Evolutionary conservation across 148 eudicot genomes (phyloP).

Genomic region (Silene conica): DNA sequence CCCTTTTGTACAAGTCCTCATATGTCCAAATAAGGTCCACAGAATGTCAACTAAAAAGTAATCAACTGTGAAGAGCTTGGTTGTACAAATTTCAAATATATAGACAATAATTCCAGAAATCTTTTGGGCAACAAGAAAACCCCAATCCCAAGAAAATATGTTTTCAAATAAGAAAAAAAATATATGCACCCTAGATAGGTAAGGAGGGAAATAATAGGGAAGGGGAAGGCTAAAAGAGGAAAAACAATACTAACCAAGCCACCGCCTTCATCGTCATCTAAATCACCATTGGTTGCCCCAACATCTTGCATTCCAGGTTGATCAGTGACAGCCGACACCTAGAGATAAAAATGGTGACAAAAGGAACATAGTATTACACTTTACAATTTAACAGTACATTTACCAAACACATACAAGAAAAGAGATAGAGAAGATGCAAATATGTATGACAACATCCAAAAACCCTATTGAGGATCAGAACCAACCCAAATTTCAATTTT

Average conservation of each 20-base stretch:
- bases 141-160: background rate
- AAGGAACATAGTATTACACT: background rate
- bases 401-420: background rate
- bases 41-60: background rate
- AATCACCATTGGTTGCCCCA: constrained; percentile 67
- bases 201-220: background rate
- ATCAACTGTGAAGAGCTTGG: background rate
- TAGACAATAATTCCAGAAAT: background rate
- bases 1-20: background rate
- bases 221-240: background rate
- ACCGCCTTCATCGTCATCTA: constrained; percentile 87
- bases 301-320: constrained; percentile 68
- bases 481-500: background rate
- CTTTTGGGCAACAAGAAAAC: background rate
- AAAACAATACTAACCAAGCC: constrained; percentile 65
- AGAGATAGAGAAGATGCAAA: background rate
- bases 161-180: background rate
- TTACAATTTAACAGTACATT: background rate
- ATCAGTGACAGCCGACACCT: constrained; percentile 89
- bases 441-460: background rate
- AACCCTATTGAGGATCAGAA: background rate
- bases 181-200: background rate
- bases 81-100: background rate
- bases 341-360: constrained; percentile 17
- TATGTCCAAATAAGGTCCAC: background rate